These are phyloP conservation scores for Cryphonectria parasitica DNA, from an alignment of 2,329 filamentous ascomycete genomes.

Conservation along the genomic window DNA sequence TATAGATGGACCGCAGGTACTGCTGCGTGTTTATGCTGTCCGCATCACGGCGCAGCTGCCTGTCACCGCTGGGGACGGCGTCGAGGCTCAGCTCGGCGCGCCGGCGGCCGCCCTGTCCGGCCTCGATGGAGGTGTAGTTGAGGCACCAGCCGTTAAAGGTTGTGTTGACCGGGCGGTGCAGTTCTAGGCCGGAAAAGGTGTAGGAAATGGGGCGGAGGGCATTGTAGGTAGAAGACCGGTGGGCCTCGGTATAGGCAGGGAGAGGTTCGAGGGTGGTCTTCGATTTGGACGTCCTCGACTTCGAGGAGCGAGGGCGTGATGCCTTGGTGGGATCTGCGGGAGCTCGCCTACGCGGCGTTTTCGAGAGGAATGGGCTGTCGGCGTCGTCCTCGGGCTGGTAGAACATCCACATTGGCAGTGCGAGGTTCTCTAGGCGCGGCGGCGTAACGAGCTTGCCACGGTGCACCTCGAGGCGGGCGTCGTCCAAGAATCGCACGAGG, in stretches of 20 bases:
- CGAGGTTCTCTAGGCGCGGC: slow-evolving; percentile 33
- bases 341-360: background rate
- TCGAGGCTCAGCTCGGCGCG: slow-evolving; percentile 55
- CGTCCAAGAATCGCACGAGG: slow-evolving; percentile 48
- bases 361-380: slow-evolving; percentile 4
- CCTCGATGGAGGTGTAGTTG: slow-evolving; percentile 56
- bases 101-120: slow-evolving; percentile 54
- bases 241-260: slow-evolving; percentile 1
- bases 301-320: background rate
- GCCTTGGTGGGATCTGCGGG: background rate
- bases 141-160: slow-evolving; percentile 50
- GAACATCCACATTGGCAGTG: slow-evolving; percentile 33
- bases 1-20: slow-evolving; percentile 26
- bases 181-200: slow-evolving; percentile 56
- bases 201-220: slow-evolving; percentile 35
- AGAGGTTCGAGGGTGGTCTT: background rate
- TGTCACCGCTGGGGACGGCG: slow-evolving; percentile 33
- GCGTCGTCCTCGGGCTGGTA: slow-evolving; percentile 8
- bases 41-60: slow-evolving; percentile 13
- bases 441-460: slow-evolving; percentile 55
- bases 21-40: slow-evolving; percentile 3
- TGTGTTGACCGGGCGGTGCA: slow-evolving; percentile 51
- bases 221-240: slow-evolving; percentile 13
- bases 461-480: slow-evolving; percentile 51
- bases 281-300: background rate